phyloP scores from a whole-genome alignment of 192 early-diverging fungal genomes.

The Physocladia obscura region DNA sequence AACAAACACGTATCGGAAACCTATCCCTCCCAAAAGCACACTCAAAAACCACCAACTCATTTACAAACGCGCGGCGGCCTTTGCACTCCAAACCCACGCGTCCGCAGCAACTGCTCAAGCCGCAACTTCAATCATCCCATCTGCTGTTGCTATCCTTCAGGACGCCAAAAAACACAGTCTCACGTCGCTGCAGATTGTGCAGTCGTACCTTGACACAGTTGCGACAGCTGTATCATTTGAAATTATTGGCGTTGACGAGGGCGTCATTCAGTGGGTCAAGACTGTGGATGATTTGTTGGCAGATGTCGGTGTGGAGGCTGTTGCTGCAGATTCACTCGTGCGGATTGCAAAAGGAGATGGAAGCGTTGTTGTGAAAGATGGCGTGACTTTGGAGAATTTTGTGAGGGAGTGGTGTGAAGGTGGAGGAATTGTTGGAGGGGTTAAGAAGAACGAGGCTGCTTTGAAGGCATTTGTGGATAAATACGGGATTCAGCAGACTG shows the following conservation, averaged over 20 bases:
- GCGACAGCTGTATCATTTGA: background rate
- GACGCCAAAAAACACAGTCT: too few species aligned
- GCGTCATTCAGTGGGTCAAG: background rate
- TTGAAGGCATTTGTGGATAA: constrained; percentile 7
- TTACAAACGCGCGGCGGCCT: too few species aligned
- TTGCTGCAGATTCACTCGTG: constrained; percentile 1
- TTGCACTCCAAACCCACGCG: too few species aligned
- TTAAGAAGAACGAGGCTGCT: background rate
- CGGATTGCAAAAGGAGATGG: background rate
- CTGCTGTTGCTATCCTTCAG: too few species aligned
- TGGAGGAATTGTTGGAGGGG: background rate
- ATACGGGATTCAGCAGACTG: background rate
- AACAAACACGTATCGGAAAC: too few species aligned
- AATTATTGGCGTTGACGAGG: background rate
- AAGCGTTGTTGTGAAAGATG: background rate
- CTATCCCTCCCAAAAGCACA: too few species aligned
- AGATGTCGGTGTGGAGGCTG: background rate
- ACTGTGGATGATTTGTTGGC: background rate
- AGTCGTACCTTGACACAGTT: background rate
- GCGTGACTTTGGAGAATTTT: background rate
- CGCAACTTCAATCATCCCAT: too few species aligned
- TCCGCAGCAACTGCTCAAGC: too few species aligned
- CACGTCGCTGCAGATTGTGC: background rate
- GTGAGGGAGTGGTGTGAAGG: constrained; percentile 4
- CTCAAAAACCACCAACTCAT: too few species aligned